Evolutionary conservation across 768 basidiomycete species (phyloP).

Genomic region (Podaxis sp.): DNA sequence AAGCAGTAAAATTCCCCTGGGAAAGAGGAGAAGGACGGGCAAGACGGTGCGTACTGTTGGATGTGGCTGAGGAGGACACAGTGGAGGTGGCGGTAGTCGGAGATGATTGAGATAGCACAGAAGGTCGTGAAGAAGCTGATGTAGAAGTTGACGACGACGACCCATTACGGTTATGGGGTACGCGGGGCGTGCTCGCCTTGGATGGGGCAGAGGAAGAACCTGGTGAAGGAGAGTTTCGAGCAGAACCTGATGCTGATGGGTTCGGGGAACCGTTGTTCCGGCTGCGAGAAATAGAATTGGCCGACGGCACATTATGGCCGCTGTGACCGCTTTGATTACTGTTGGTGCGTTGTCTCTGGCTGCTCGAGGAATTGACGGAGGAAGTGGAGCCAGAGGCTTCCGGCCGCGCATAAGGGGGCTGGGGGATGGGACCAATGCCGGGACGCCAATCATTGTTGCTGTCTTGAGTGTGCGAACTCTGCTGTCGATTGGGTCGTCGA

Average conservation of each 20-base stretch:
- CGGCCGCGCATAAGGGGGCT: constrained; percentile 77
- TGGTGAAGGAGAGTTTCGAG: constrained; percentile 28
- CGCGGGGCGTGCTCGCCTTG: constrained; percentile 29
- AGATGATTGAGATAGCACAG: constrained; percentile 24
- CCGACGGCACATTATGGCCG: constrained; percentile 35
- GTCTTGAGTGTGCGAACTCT: constrained; percentile 29
- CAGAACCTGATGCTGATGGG: constrained; percentile 26
- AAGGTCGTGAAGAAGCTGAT: constrained; percentile 31
- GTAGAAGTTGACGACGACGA: constrained; percentile 49
- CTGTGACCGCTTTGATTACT: constrained; percentile 66
- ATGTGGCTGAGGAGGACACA: constrained; percentile 32
- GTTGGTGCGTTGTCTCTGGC: constrained; percentile 66
- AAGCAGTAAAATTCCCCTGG: constrained; percentile 59
- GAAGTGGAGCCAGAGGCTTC: constrained; percentile 80
- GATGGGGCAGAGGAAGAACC: constrained; percentile 23
- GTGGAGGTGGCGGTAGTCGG: constrained; percentile 35
- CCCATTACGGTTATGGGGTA: constrained; percentile 41
- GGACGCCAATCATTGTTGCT: constrained; percentile 49
- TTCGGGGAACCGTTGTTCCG: constrained; percentile 34
- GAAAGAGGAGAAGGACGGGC: constrained; percentile 68
- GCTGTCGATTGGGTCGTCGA: constrained; percentile 64
- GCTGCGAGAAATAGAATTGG: constrained; percentile 34
- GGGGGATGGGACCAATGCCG: constrained; percentile 42
- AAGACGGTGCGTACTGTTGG: constrained; percentile 36
- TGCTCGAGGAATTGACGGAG: constrained; percentile 68